Percentiles rank a stretch among this genome's conserved stretches.
Conservation (phyloP, 306 rosid species). For the Casuarina cunninghamiana region DNA sequence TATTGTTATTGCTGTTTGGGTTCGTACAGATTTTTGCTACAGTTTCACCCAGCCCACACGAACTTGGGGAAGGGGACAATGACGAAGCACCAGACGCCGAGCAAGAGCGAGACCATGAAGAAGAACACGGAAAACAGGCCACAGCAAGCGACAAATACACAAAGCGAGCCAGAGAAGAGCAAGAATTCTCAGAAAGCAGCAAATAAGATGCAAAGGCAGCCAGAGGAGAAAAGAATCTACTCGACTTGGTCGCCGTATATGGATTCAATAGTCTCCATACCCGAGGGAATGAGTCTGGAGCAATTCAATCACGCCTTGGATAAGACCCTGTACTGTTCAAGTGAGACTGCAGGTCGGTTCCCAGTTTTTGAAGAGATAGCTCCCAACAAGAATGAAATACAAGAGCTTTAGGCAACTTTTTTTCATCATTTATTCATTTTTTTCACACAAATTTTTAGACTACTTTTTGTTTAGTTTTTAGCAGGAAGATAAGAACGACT, state of each 20-base stretch:
- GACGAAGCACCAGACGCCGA: neutral
- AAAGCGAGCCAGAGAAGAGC: neutral
- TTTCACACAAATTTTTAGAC: too few species aligned
- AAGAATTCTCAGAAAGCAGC: neutral
- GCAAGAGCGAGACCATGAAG: neutral
- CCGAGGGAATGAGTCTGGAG: neutral
- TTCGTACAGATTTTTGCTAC: too few species aligned
- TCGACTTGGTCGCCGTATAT: neutral
- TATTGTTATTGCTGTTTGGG: too few species aligned
- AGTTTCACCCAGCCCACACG: neutral
- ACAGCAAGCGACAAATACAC: neutral
- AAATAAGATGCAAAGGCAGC: neutral
- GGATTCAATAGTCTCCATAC: neutral
- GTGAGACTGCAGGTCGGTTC: too few species aligned
- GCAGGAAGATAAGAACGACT: too few species aligned
- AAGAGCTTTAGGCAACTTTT: too few species aligned
- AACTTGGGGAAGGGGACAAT: neutral
- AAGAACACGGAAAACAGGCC: neutral
- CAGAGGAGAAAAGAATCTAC: neutral
- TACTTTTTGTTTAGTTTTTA: too few species aligned
- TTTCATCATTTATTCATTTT: too few species aligned
- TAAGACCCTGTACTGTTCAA: neutral
- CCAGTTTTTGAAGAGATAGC: too few species aligned
- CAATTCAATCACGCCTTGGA: neutral
- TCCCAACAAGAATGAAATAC: too few species aligned